These are phyloP conservation scores for Suaeda aralocaspica DNA, from an alignment of 148 eudicot genomes.

Conservation along the genomic window DNA sequence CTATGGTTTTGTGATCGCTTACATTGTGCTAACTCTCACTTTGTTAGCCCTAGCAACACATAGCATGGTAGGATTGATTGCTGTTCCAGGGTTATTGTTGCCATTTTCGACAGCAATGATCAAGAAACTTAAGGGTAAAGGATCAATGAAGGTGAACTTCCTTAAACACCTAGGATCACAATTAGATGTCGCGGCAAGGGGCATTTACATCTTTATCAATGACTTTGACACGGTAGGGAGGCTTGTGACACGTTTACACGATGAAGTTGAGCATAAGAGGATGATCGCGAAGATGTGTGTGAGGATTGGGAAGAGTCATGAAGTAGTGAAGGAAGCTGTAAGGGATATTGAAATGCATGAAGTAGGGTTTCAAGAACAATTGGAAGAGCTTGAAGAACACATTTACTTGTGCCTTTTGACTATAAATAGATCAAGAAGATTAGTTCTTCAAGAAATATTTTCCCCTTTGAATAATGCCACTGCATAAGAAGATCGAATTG, in stretches of 20 bases:
- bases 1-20: conserved; percentile 25
- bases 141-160: conserved; percentile 15
- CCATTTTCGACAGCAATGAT: conserved; percentile 24
- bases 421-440: conserved; percentile 68
- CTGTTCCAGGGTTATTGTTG: conserved; percentile 41
- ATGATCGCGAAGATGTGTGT: conserved; percentile 52
- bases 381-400: conserved; percentile 77
- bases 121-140: conserved; percentile 21
- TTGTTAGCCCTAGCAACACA: conserved; percentile 47
- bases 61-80: conserved; percentile 43
- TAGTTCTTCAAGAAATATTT: conserved; percentile 36
- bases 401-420: conserved; percentile 66
- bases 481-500: neutral
- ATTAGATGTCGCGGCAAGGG: conserved; percentile 68
- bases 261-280: conserved; percentile 64
- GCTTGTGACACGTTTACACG: conserved; percentile 52
- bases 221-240: conserved; percentile 67
- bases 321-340: conserved; percentile 52
- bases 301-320: conserved; percentile 38
- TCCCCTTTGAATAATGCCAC: neutral
- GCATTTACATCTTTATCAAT: conserved; percentile 53
- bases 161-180: conserved; percentile 33
- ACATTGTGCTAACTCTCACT: conserved; percentile 28
- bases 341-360: conserved; percentile 48
- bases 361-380: conserved; percentile 47